Percentiles rank a stretch among this genome's conserved stretches.
phyloP scores from a whole-genome alignment of 352 stramenopile genomes.

The Blastocystis hominis region DNA sequence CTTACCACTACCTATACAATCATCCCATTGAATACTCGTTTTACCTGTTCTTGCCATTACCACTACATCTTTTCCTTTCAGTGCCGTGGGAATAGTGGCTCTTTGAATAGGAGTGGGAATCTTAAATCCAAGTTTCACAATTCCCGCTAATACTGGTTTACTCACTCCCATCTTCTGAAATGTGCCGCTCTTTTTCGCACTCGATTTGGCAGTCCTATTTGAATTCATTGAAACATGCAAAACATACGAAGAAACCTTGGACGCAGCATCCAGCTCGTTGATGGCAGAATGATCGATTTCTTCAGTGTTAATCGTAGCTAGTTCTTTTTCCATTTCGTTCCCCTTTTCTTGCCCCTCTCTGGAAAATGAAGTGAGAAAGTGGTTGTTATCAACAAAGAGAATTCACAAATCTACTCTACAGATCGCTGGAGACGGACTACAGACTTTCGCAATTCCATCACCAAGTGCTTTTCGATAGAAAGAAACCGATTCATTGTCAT shows the following conservation, averaged over 20 bases:
- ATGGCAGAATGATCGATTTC: neutral
- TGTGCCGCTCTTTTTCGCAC: neutral
- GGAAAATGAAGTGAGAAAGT: neutral
- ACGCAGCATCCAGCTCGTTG: neutral
- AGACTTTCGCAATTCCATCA: neutral
- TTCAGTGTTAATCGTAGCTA: neutral
- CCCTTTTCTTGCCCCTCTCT: neutral
- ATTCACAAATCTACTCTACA: neutral
- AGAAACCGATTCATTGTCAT: neutral
- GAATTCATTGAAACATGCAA: neutral
- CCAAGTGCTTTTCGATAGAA: neutral
- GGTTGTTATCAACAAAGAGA: neutral
- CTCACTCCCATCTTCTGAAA: conserved; percentile 65
- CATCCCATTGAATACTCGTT: neutral
- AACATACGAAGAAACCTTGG: neutral
- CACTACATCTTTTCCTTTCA: conserved; percentile 89
- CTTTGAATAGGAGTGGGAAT: conserved; percentile 95
- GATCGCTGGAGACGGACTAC: no score
- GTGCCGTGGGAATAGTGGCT: conserved; percentile 86
- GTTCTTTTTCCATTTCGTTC: neutral
- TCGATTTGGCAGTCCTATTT: neutral
- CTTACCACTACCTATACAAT: conserved; percentile 79
- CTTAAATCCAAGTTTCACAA: conserved; percentile 87
- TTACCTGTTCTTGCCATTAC: conserved; percentile 86
- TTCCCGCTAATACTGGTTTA: conserved; percentile 65